Percentiles rank a stretch among this genome's conserved stretches.
Conservation (phyloP, 306 rosid genomes). For the Cicer judaicum region DNA sequence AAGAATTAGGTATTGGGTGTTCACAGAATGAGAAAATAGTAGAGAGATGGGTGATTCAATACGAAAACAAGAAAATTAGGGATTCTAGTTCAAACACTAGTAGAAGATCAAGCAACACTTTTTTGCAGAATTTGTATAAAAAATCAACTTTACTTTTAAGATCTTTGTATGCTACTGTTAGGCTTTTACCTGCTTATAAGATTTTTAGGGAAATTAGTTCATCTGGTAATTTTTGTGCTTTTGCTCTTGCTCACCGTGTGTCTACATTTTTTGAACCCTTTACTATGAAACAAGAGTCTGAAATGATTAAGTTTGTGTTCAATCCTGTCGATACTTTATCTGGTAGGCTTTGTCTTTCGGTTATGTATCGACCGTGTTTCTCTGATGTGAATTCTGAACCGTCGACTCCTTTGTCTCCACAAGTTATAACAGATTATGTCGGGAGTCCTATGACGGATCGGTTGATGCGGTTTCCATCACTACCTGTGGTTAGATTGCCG, state of each 20-base stretch:
- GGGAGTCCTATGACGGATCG: constrained; percentile 91
- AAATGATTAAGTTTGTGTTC: constrained; percentile 76
- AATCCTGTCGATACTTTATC: constrained; percentile 78
- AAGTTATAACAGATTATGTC: constrained; percentile 81
- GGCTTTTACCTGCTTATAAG: constrained; percentile 83
- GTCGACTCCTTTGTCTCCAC: constrained; percentile 78
- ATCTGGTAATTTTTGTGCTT: constrained; percentile 62
- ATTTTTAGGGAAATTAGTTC: constrained; percentile 73
- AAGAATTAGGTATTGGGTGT: constrained; percentile 55
- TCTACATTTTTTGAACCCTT: constrained; percentile 76
- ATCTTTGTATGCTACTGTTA: constrained; percentile 77
- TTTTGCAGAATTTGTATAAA: constrained; percentile 65
- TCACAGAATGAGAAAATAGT: constrained; percentile 66
- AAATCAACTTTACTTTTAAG: constrained; percentile 80
- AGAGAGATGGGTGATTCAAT: constrained; percentile 87
- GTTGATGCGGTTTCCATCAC: constrained; percentile 63
- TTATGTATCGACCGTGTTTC: constrained; percentile 63
- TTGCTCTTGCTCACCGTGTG: constrained; percentile 72
- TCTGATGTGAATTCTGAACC: constrained; percentile 72
- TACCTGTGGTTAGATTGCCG: constrained; percentile 6
- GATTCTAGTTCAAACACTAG: constrained; percentile 55
- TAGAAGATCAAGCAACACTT: constrained; percentile 67
- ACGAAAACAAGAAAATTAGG: constrained; percentile 65
- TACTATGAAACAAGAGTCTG: constrained; percentile 67
- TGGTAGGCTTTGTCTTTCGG: constrained; percentile 82